These are phyloP conservation scores for Phoma sp. DNA, from an alignment of 2,329 filamentous ascomycete species.

Conservation along the genomic window DNA sequence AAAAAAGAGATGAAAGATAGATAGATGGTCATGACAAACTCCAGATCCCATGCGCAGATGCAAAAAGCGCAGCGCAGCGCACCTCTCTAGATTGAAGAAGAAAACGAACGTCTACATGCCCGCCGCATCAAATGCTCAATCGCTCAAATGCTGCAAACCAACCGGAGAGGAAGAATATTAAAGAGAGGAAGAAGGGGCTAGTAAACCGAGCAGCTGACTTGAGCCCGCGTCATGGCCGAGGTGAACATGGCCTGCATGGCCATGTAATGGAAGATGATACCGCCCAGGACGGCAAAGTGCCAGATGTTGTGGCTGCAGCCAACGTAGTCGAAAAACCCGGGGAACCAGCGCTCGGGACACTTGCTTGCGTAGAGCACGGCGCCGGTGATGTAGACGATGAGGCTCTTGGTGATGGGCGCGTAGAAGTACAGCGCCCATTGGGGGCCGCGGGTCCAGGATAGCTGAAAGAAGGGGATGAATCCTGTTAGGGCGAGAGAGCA, in stretches of 20 bases:
- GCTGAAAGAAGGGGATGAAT: constrained; percentile 85
- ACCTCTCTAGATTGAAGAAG: not conserved
- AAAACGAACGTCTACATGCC: constrained; percentile 16
- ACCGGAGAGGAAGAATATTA: not conserved
- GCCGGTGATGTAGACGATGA: constrained; percentile 83
- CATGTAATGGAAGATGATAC: constrained; percentile 95
- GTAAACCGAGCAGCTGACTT: constrained; percentile 44
- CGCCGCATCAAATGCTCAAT: constrained; percentile 15
- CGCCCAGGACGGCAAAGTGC: constrained; percentile 92
- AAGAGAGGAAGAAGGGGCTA: constrained; percentile 15
- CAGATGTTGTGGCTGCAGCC: constrained; percentile 97
- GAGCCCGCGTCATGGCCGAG: constrained; percentile 50
- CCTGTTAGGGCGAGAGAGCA: constrained; percentile 85
- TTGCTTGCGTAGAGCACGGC: constrained; percentile 90
- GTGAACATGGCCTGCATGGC: constrained; percentile 97
- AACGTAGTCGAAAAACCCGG: constrained; percentile 92
- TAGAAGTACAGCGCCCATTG: constrained; percentile 90
- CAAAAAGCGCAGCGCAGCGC: not conserved
- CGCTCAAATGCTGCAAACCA: constrained; percentile 16
- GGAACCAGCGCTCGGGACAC: constrained; percentile 89
- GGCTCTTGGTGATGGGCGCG: constrained; percentile 81
- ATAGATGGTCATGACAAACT: not conserved
- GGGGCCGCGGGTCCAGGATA: constrained; percentile 77
- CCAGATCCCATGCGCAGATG: not conserved
- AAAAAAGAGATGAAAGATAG: not conserved